Base-by-base conservation (phyloP, 2,329 filamentous ascomycete species). In the Pseudocercospora ulei region DNA sequence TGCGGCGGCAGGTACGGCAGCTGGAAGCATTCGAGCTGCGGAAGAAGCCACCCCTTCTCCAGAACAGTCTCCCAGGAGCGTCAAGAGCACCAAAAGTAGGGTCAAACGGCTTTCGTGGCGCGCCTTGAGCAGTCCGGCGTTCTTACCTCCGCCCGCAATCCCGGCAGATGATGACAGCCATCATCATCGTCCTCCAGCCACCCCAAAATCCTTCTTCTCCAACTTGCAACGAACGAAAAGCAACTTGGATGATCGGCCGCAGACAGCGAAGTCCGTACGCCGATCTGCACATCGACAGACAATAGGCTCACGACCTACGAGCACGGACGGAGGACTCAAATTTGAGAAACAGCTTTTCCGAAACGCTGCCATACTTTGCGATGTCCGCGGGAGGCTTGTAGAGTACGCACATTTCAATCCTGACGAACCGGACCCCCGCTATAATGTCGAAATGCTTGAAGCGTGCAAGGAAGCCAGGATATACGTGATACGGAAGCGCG, bases 291-390 rank as follows among this genome's bases (percentile, higher is more conserved):
- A 46, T 8, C 34, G 20, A 20, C 24, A 45, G 29, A 38, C 38
- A 4, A 22, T 41, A n/a, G 19, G 19, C 4, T 11, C 31, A 11
- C 34, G 30, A 25, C 20, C 31, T 1, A 11, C 16, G 22, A 26
- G 31, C 20, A 19, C 13, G 8, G 37, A 40, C 14, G 43, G 44
- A 24, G 25, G 38, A 37, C 3, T 22, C 9, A 41, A 38, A 9
- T 68, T 68, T 29, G 61, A 65, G 35, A 62, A 58, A 28, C 53
- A 57, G 14, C 60, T 66, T 0, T 65, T 66, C 29, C 59, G 62
- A 5, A 65, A 67, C 39, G 59, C 64, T 1, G 64, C 63, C 4
- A 61, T 66, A 5, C 48, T 68, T 3, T 67, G 65, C 45, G 64
- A 67, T 36, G 58, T 66, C 3, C 62, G 60, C 7, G 63, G 59